Evolutionary conservation across 2,329 filamentous ascomycete species (phyloP), one percentile per base, ranked within the genome.

Genomic region (Arthrobotrys megalospora): DNA sequence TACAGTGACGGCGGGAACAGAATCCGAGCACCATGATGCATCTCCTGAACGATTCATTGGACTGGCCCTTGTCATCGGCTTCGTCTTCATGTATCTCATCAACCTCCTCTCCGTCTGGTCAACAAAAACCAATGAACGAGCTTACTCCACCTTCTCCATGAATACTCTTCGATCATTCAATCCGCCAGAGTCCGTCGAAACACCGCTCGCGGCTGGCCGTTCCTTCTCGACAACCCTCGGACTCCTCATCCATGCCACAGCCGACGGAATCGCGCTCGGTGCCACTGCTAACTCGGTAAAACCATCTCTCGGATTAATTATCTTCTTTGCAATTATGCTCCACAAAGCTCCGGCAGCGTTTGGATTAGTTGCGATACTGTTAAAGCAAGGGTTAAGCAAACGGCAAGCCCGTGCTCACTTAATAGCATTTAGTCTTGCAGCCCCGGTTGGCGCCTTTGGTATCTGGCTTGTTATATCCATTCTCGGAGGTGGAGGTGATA

Each of bases 261-360:
- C 96, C 1, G 96, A 99, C 82, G 96, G 96, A 14, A 97, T 99
- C 79, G 96, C 96, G 1, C 91, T 99, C 85, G 96, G 96, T 21
- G 96, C 96, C 24, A 97, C 94, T 0, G 93, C 92, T 2, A 91
- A 92, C 3, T 89, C 90, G 2, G 87, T 90, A 1, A 91, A 93
- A 81, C 90, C 90, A 79, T 91, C 91, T 73, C 86, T 99, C 10
- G 93, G 93, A 41, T 90, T 98, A 77, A 93, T 99, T 81, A 93
- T 99, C 45, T 99, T 99, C 84, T 85, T 97, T 47, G 96, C 96
- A 10, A 96, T 99, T 81, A 96, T 99, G 92, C 90, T 98, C 5
- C 96, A 99, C 85, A 99, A 98, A 85, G 95, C 94, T 0, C 95
- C 94, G 0, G 96, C 96, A 0, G 94, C 96, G 0, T 99, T 99